phyloP scores from a whole-genome alignment of 176 grass and related monocot genomes.

The Rhynchospora pubera region DNA sequence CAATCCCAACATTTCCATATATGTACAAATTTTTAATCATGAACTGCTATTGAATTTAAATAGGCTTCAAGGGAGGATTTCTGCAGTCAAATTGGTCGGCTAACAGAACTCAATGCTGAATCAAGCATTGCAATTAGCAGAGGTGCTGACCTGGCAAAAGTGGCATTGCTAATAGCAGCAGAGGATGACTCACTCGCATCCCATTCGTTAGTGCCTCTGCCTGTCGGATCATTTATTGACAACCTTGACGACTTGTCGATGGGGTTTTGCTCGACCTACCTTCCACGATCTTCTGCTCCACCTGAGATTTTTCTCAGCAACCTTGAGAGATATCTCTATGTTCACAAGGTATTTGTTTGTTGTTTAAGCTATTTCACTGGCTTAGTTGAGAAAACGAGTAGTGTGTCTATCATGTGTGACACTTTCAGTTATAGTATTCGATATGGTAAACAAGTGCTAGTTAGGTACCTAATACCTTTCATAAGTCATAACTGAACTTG shows the following conservation, averaged over 20 bases:
- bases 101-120: constrained; percentile 43
- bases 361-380: too few relatives aligned
- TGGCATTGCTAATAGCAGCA: constrained; percentile 53
- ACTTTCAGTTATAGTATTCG: too few relatives aligned
- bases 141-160: constrained; percentile 54
- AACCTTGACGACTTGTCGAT: constrained; percentile 59
- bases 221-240: constrained; percentile 57
- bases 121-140: constrained; percentile 59
- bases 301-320: constrained; percentile 60
- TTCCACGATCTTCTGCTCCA: constrained; percentile 34
- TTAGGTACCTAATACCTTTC: too few relatives aligned
- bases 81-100: constrained; percentile 36
- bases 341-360: constrained; percentile 39
- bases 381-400: too few relatives aligned
- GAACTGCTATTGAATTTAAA: not conserved
- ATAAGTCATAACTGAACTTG: not conserved
- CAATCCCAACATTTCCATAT: not conserved
- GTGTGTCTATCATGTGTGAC: too few relatives aligned
- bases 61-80: constrained; percentile 58
- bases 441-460: too few relatives aligned
- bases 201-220: constrained; percentile 72
- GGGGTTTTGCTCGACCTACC: constrained; percentile 54
- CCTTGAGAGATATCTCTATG: constrained; percentile 73
- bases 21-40: not conserved
- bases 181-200: constrained; percentile 87